These are phyloP conservation scores for Skeletonema costatum DNA, from an alignment of 108 stramenopile species.

Conservation along the genomic window DNA sequence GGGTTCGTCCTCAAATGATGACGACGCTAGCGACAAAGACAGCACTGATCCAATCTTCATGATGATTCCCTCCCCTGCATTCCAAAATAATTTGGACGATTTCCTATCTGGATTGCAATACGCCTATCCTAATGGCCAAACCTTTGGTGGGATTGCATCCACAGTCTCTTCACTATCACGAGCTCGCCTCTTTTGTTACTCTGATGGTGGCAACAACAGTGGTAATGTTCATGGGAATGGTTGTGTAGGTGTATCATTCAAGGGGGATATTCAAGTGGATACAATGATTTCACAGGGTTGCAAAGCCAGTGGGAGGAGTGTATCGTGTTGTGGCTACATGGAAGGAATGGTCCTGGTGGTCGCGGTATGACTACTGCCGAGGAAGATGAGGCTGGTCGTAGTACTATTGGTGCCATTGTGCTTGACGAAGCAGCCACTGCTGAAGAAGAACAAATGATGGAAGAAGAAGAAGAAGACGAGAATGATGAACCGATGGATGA, in stretches of 20 bases:
- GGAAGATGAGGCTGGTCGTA: constrained; percentile 31
- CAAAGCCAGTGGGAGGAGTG: constrained; percentile 84
- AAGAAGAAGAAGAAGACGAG: constrained; percentile 51
- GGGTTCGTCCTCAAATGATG: constrained; percentile 10
- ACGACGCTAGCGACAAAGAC: constrained; percentile 16
- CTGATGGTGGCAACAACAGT: constrained; percentile 4
- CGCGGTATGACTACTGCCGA: not conserved
- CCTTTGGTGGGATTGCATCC: constrained; percentile 81
- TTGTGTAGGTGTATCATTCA: constrained; percentile 75
- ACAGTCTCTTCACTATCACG: constrained; percentile 73
- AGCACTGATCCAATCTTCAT: constrained; percentile 53
- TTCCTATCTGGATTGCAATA: constrained; percentile 54
- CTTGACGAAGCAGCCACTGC: constrained; percentile 77
- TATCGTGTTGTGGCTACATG: constrained; percentile 73
- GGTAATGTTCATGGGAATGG: constrained; percentile 58
- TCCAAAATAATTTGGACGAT: constrained; percentile 76
- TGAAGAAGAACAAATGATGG: constrained; percentile 46
- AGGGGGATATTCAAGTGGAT: constrained; percentile 69
- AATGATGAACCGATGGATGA: constrained; percentile 17
- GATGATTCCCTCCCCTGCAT: constrained; percentile 72
- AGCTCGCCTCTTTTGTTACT: constrained; percentile 71
- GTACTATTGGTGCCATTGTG: constrained; percentile 76
- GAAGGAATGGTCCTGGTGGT: not conserved
- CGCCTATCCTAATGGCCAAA: constrained; percentile 40
- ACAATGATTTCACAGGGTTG: constrained; percentile 81